A percentile compares a stretch with the other conserved stretches of the same genome.
Conservation (phyloP, 129 eudicot species). For the Erigeron canadensis region DNA sequence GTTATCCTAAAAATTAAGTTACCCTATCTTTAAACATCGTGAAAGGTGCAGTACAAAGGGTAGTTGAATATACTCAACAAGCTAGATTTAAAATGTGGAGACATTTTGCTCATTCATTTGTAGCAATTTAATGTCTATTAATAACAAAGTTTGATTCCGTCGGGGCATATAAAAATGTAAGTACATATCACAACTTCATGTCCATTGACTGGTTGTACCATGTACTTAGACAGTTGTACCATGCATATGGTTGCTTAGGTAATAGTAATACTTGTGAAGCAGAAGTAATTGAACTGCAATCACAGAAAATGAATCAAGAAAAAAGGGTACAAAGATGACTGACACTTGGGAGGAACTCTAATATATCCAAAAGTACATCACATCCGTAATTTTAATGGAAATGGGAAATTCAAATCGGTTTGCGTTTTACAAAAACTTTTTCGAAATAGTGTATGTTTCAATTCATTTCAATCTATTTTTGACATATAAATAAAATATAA, state of each 20-base stretch:
- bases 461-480: too few species aligned
- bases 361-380: slow-evolving; percentile 41
- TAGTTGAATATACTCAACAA: slow-evolving; percentile 21
- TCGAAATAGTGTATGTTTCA: too few species aligned
- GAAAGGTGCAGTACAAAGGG: slow-evolving; percentile 20
- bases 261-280: slow-evolving; percentile 23
- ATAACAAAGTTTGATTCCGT: slow-evolving; percentile 29
- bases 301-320: slow-evolving; percentile 24
- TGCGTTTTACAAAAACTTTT: too few species aligned
- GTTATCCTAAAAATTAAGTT: not conserved
- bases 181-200: slow-evolving; percentile 24
- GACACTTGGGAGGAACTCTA: slow-evolving; percentile 32
- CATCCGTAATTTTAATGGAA: slow-evolving; percentile 23
- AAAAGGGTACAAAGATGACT: slow-evolving; percentile 29
- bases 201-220: slow-evolving; percentile 22
- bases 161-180: slow-evolving; percentile 10
- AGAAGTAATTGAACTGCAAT: slow-evolving; percentile 26
- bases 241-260: slow-evolving; percentile 20
- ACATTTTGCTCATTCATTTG: slow-evolving; percentile 29
- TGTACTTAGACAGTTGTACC: slow-evolving; percentile 31
- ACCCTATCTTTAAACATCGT: slow-evolving; percentile 6
- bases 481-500: too few species aligned
- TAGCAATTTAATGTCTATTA: slow-evolving; percentile 18
- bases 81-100: slow-evolving; percentile 12
- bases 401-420: not conserved